A percentile compares a stretch with the other conserved stretches of the same genome.
Evolutionary conservation across 1,284 basidiomycete genomes (phyloP).

Genomic region (Cryptococcus sp.): DNA sequence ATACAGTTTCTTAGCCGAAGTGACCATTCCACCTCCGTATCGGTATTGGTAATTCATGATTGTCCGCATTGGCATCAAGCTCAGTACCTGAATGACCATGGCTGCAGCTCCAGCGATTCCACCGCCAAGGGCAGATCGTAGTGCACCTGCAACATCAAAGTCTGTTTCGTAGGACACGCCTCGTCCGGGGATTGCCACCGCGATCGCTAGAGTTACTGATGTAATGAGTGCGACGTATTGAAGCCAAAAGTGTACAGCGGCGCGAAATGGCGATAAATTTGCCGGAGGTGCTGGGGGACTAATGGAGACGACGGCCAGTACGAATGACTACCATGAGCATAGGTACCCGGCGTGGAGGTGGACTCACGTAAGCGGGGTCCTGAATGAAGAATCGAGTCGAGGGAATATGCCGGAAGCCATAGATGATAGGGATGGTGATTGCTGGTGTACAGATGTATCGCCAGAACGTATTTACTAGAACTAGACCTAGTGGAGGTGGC

Average conservation of each 20-base stretch:
- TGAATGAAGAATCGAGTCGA: constrained; percentile 33
- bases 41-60: constrained; percentile 77
- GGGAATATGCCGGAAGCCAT: constrained; percentile 30
- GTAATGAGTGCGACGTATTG: constrained; percentile 28
- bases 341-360: neutral
- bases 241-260: constrained; percentile 29
- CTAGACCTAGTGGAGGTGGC: constrained; percentile 38
- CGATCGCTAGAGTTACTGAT: constrained; percentile 32
- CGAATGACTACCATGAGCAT: constrained; percentile 26
- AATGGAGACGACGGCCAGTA: constrained; percentile 20
- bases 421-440: constrained; percentile 27
- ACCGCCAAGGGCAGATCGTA: constrained; percentile 75
- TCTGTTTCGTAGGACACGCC: constrained; percentile 47
- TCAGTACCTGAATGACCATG: constrained; percentile 82
- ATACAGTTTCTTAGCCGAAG: constrained; percentile 64
- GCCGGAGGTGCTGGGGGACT: constrained; percentile 32
- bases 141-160: constrained; percentile 70
- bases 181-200: constrained; percentile 29
- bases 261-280: constrained; percentile 28
- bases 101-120: constrained; percentile 77
- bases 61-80: constrained; percentile 69
- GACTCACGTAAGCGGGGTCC: constrained; percentile 41
- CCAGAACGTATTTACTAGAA: constrained; percentile 35
- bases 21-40: constrained; percentile 69
- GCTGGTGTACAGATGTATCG: constrained; percentile 34